These are phyloP conservation scores for Flaveria robusta DNA, from an alignment of 129 eudicot genomes.

Conservation along the genomic window DNA sequence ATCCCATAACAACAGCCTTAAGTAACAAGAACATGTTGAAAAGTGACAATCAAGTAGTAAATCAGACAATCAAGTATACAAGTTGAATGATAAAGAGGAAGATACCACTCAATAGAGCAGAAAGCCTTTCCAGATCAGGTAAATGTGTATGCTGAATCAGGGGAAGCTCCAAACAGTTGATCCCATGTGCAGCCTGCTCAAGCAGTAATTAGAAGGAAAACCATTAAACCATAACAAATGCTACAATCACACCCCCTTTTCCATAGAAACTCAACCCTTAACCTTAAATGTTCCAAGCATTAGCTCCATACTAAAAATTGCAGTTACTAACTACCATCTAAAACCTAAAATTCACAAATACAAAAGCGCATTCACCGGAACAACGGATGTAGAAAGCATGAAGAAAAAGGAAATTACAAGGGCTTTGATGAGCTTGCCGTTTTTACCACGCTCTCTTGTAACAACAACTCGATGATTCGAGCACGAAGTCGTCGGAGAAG, in stretches of 20 bases:
- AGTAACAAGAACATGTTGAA: background rate
- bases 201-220: constrained; percentile 12
- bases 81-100: constrained; percentile 18
- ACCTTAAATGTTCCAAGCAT: no score
- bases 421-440: constrained; percentile 73
- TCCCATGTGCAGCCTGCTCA: constrained; percentile 63
- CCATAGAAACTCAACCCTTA: no score
- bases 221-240: background rate
- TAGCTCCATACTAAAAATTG: no score
- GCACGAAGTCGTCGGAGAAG: constrained; percentile 36
- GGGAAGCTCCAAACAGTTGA: constrained; percentile 80
- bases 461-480: constrained; percentile 68
- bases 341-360: constrained; percentile 1
- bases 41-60: constrained; percentile 7
- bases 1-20: background rate
- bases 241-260: no score
- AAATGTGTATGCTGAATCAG: constrained; percentile 70
- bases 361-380: background rate
- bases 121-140: constrained; percentile 64
- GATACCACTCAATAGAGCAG: constrained; percentile 57
- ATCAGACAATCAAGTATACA: background rate
- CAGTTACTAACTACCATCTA: no score
- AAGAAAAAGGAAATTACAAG: constrained; percentile 44
- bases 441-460: constrained; percentile 91
- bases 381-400: background rate